Conservation (phyloP, 495 filamentous ascomycete species). For the Cenococcum geophilum region DNA sequence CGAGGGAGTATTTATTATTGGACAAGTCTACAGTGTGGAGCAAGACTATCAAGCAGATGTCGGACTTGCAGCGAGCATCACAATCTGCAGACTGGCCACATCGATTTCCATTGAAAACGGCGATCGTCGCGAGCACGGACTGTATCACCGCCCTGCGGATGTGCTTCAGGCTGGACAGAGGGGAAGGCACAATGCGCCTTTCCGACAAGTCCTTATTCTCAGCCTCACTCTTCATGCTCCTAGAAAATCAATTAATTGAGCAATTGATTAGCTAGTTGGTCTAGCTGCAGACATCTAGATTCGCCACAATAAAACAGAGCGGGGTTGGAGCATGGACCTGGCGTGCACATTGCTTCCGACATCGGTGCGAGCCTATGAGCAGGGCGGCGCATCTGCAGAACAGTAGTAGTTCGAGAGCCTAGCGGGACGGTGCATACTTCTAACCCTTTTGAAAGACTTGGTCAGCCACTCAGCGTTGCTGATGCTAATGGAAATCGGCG, state of each 20-base stretch:
- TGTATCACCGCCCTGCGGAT: too few species aligned
- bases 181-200: too few species aligned
- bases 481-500: not conserved
- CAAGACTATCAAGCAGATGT: too few species aligned
- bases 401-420: not conserved
- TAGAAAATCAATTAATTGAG: not conserved
- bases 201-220: not conserved
- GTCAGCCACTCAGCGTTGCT: not conserved
- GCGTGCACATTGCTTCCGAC: not conserved
- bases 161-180: too few species aligned
- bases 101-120: conserved; percentile 1
- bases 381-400: not conserved
- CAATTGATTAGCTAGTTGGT: not conserved
- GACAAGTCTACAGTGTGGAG: too few species aligned
- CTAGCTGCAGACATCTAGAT: too few species aligned
- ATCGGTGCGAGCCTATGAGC: not conserved
- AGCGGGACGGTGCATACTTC: not conserved
- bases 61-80: too few species aligned
- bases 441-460: not conserved
- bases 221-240: not conserved
- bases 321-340: not conserved
- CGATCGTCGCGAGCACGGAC: too few species aligned
- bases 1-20: too few species aligned
- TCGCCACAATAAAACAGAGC: not conserved
- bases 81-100: not conserved